phyloP scores from a whole-genome alignment of 768 basidiomycete genomes.

The Dacryopinax spathularia region DNA sequence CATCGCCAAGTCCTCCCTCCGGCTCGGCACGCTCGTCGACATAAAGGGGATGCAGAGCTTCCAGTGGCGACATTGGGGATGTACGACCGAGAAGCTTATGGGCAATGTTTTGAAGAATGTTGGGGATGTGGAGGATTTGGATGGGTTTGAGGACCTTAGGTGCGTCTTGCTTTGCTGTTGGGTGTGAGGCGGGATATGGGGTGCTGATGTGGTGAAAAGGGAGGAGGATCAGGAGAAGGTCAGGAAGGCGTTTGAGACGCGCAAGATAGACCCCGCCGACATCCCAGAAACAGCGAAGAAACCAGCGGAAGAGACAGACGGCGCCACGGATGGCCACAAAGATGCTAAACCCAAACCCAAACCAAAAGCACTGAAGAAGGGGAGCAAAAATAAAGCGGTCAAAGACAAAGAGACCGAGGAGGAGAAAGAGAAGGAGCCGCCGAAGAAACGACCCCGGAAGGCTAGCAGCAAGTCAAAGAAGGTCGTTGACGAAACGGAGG shows the following conservation, averaged over 20 bases:
- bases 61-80: slow-evolving; percentile 86
- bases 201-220: slow-evolving; percentile 9
- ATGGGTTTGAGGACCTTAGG: slow-evolving; percentile 66
- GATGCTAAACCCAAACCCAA: slow-evolving; percentile 35
- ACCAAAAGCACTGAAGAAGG: no score
- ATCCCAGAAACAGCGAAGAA: slow-evolving; percentile 62
- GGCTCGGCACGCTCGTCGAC: slow-evolving; percentile 63
- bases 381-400: no score
- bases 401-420: no score
- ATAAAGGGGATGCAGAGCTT: slow-evolving; percentile 53
- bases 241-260: slow-evolving; percentile 57
- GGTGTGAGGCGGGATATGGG: slow-evolving; percentile 11
- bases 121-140: slow-evolving; percentile 50
- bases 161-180: not conserved
- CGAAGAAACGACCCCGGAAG: no score
- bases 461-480: no score
- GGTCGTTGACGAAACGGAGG: not conserved
- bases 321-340: slow-evolving; percentile 30
- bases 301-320: slow-evolving; percentile 29
- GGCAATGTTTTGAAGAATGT: slow-evolving; percentile 53
- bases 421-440: not conserved
- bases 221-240: slow-evolving; percentile 59
- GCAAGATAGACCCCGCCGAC: slow-evolving; percentile 69
- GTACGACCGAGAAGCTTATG: slow-evolving; percentile 54
- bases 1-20: slow-evolving; percentile 57